Evolutionary conservation across 345 rosid species (phyloP), one percentile per base, ranked within the genome.

Genomic region (Nephelium lappaceum): DNA sequence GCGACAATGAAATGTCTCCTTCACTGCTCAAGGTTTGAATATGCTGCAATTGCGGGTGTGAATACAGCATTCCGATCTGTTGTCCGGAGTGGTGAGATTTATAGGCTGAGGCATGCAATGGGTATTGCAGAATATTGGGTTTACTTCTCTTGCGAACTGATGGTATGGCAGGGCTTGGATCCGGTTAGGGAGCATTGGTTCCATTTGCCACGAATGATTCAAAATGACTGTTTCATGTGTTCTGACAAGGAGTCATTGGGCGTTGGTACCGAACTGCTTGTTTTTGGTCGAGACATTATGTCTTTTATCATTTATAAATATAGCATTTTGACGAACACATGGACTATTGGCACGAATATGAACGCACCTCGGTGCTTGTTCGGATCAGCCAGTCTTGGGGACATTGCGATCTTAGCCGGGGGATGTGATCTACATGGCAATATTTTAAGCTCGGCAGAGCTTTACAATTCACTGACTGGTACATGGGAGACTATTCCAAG

Each of bases 141-240:
- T 8, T 95, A 92, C 78, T 90, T 93, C 84, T 91, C 97, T 0
- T 90, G 97, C 77, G 81, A 84, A 70, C 86, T 88, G 67, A 74
- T 84, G 15, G 88, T 90, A 74, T 95, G 99, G 99, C 96, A 90
- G 79, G 91, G 91, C 51, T 92, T 88, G 79, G 98, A 93, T 83
- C 97, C 99, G 4, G 65, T 82, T 67, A 79, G 77, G 45, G 4
- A 76, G 36, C 83, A 88, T 41, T 93, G 97, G 96, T 89, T 90
- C 90, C 83, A 76, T 79, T 76, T 95, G 80, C 99, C 97, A 10
- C 84, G 68, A 62, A 87, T 95, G 92, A 75, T 72, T 12, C 70
- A 91, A 58, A 84, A 85, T 64, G 86, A 89, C 21, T 88, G 88
- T 76, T 90, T 90, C 78, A 79, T 74, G 87, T 82, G 72, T 31